Evolutionary conservation across 768 basidiomycete genomes (phyloP).

Genomic region (Lentinula aciculospora): DNA sequence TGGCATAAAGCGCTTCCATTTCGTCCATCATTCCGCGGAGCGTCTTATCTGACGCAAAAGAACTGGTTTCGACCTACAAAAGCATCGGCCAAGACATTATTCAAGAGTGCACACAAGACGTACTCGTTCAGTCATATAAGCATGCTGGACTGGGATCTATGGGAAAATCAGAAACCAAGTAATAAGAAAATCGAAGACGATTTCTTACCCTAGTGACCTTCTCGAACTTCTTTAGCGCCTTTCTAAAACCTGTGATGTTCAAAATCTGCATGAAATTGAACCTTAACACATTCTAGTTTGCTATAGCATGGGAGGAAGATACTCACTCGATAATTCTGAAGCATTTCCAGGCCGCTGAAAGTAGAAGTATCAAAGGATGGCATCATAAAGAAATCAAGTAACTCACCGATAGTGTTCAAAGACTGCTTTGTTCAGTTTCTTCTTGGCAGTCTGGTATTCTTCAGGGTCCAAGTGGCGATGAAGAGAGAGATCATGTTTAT

Average conservation of each 20-base stretch:
- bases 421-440: constrained; percentile 77
- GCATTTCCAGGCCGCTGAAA: constrained; percentile 65
- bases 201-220: constrained; percentile 60
- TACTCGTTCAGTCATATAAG: constrained; percentile 81
- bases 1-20: constrained; percentile 74
- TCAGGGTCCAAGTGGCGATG: constrained; percentile 49
- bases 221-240: constrained; percentile 82
- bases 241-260: constrained; percentile 87
- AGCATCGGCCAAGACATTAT: background rate
- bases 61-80: constrained; percentile 55
- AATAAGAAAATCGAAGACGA: background rate
- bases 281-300: background rate
- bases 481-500: background rate
- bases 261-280: constrained; percentile 45
- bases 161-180: background rate
- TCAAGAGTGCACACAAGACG: background rate
- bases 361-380: constrained; percentile 2
- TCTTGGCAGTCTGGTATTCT: constrained; percentile 80
- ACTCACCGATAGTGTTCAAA: constrained; percentile 74
- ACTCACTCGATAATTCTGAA: constrained; percentile 85
- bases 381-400: background rate
- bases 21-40: constrained; percentile 66
- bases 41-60: constrained; percentile 58
- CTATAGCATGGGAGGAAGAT: background rate
- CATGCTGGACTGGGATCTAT: constrained; percentile 63